These are phyloP conservation scores for Haplosporangium sp. DNA, from an alignment of 371 early-diverging fungal species.

Conservation along the genomic window DNA sequence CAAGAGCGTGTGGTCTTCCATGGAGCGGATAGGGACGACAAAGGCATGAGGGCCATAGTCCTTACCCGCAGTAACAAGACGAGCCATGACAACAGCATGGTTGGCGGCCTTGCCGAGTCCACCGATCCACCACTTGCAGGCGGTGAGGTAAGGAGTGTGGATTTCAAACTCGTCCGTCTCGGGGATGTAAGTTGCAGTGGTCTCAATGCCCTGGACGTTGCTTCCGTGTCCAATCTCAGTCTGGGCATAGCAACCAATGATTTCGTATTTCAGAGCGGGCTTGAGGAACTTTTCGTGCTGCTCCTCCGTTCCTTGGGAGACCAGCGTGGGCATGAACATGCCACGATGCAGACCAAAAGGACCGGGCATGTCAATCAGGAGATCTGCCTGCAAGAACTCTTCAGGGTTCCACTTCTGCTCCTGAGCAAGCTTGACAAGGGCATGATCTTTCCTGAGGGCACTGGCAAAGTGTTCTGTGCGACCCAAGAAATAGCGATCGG, in stretches of 20 bases:
- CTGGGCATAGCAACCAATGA: conserved; percentile 88
- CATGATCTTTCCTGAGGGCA: conserved; percentile 66
- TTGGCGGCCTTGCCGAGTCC: conserved; percentile 67
- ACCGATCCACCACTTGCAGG: conserved; percentile 92
- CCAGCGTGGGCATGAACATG: conserved; percentile 82
- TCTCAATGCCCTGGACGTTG: conserved; percentile 88
- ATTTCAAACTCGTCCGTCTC: conserved; percentile 87
- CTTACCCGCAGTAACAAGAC: conserved; percentile 79
- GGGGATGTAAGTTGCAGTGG: conserved; percentile 85
- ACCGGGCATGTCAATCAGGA: conserved; percentile 66
- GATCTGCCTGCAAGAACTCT: conserved; percentile 64
- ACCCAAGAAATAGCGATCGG: conserved; percentile 63
- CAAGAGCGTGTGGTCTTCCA: conserved; percentile 77
- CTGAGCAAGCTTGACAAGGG: conserved; percentile 62
- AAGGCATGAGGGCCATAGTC: conserved; percentile 85
- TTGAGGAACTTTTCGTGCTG: conserved; percentile 79
- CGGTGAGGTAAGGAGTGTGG: conserved; percentile 82
- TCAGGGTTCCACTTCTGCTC: conserved; percentile 65
- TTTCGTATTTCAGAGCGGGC: conserved; percentile 75
- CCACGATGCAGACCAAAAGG: conserved; percentile 58
- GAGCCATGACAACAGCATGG: conserved; percentile 88
- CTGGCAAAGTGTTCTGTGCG: conserved; percentile 63
- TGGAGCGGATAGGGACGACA: conserved; percentile 85
- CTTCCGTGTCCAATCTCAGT: conserved; percentile 70
- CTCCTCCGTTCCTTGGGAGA: conserved; percentile 78